Evolutionary conservation across 116 monocot species (phyloP), one percentile per base, ranked within the genome.

Genomic region (Cymodocea nodosa): DNA sequence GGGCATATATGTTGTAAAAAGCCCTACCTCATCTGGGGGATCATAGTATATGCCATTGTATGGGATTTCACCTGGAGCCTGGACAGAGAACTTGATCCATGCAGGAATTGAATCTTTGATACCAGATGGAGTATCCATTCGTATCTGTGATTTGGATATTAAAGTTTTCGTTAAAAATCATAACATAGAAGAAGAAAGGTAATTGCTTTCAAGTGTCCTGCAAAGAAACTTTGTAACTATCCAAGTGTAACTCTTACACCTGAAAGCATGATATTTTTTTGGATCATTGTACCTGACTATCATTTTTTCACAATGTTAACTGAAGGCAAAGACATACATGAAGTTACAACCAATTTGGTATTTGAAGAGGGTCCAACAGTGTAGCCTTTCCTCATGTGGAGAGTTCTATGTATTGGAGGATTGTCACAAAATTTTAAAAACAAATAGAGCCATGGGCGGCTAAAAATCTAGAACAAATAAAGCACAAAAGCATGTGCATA

Each of bases 21-120:
- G 35, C 35, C 53, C 52, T 37, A 98, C 97, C 79, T 85, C 84
- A 68, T 88, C 88, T 35, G 91, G 92, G 15, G 97, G 97, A 51
- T 98, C 97, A 77, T 98, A 98, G 66, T 91, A 98, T 73, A 98
- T 91, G 23, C 91, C 97, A 79, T 84, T 98, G 66, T 91, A 98
- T 58, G 97, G 92, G 63, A 98, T 91, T 81, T 98, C 97, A 23
- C 88, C 89, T 52, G 89, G 85, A 22, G 88, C 85, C 53, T 98
- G 97, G 24, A 98, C 85, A 66, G 92, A 91, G 57, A 83, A 98
- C 79, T 89, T 98, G 55, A 91, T 98, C 97, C 97, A 98, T 60
- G 97, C 97, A 52, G 97, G 92, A 77, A 98, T 98, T 12, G 92
- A 98, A 65, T 98, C 97, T 77, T 98, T 98, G 25, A 80, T 71